These are phyloP conservation scores for Pseudopyricularia cyperi DNA, from an alignment of 2,329 filamentous ascomycete genomes.

Conservation along the genomic window DNA sequence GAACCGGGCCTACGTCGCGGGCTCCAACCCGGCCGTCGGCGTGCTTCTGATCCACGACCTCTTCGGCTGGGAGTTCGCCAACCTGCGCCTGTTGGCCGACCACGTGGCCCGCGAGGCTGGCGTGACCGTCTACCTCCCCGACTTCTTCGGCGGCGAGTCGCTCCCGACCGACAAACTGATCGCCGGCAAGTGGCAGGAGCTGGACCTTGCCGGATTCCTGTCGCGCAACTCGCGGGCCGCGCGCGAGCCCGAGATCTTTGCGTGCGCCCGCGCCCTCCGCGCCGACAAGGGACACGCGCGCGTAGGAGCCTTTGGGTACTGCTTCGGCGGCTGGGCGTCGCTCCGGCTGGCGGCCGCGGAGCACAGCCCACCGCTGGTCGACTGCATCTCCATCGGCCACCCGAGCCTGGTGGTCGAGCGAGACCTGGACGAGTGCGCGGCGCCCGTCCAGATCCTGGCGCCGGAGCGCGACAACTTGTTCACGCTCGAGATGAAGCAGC, in stretches of 20 bases:
- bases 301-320: conserved; percentile 32
- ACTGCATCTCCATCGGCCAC: conserved; percentile 30
- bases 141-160: conserved; percentile 28
- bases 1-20: conserved; percentile 27
- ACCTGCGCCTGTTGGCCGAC: conserved; percentile 34
- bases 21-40: conserved; percentile 22
- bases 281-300: conserved; percentile 15
- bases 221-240: conserved; percentile 19
- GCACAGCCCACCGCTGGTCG: conserved; percentile 25
- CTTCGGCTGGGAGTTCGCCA: conserved; percentile 35
- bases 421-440: conserved; percentile 30
- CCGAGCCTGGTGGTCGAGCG: conserved; percentile 26
- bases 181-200: conserved; percentile 13
- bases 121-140: conserved; percentile 33
- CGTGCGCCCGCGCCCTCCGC: conserved; percentile 20
- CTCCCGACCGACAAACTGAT: conserved; percentile 13
- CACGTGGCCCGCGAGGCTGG: conserved; percentile 28
- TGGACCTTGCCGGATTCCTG: conserved; percentile 25
- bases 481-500: conserved; percentile 29
- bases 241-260: conserved; percentile 25
- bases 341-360: conserved; percentile 24
- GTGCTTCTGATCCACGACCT: conserved; percentile 36
- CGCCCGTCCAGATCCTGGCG: conserved; percentile 37
- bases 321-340: conserved; percentile 37
- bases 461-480: conserved; percentile 30